These are phyloP conservation scores for Nakazawaea anatomiae DNA, from an alignment of 805 yeast species.

Conservation along the genomic window DNA sequence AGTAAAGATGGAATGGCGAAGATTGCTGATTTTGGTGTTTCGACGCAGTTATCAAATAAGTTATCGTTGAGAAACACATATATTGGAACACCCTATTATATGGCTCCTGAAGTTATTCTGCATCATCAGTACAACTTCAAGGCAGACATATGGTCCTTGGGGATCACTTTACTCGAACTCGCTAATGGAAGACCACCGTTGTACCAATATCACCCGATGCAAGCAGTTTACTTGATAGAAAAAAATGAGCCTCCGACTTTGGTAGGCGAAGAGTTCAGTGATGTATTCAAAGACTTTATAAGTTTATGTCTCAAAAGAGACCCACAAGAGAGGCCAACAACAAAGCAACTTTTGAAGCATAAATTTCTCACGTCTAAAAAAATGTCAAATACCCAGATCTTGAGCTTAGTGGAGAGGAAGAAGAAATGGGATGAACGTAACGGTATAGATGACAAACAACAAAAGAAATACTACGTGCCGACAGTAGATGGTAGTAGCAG, in stretches of 20 bases:
- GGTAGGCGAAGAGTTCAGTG: constrained; percentile 25
- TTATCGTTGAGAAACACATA: constrained; percentile 45
- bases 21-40: constrained; percentile 94
- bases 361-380: constrained; percentile 42
- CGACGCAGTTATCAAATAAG: constrained; percentile 64
- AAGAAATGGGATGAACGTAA: constrained; percentile 35
- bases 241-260: constrained; percentile 40
- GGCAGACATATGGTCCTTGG: constrained; percentile 79
- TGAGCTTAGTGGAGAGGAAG: constrained; percentile 36
- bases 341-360: constrained; percentile 57
- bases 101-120: constrained; percentile 57
- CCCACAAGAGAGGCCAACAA: constrained; percentile 61
- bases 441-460: constrained; percentile 15
- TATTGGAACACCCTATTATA: constrained; percentile 62
- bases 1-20: constrained; percentile 71
- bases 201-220: constrained; percentile 47
- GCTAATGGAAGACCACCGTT: constrained; percentile 71
- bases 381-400: constrained; percentile 25
- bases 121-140: constrained; percentile 55
- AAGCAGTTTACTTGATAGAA: constrained; percentile 46
- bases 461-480: constrained; percentile 26
- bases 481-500: constrained; percentile 17
- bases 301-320: constrained; percentile 63
- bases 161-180: constrained; percentile 71
- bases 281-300: constrained; percentile 62